Percentiles rank a stretch among this genome's conserved stretches.
phyloP scores from a whole-genome alignment of 108 stramenopile genomes.

The Skeletonema marinoi region DNA sequence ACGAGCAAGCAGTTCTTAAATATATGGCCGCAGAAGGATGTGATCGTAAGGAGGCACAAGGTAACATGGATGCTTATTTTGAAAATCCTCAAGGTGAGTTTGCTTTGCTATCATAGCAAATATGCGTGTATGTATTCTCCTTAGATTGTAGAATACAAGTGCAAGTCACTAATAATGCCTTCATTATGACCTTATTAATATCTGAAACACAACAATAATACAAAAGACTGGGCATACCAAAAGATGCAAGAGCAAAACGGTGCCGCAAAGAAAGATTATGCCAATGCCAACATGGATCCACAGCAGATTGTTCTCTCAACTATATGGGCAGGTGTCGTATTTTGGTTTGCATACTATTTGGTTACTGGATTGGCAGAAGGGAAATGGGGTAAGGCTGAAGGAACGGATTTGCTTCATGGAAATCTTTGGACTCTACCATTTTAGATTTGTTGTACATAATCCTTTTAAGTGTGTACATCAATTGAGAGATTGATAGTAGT shows the following conservation, averaged over 20 bases:
- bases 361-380: slow-evolving; percentile 45
- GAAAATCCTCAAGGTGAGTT: slow-evolving; percentile 46
- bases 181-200: too few species aligned
- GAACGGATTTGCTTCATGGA: slow-evolving; percentile 37
- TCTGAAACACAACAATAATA: too few species aligned
- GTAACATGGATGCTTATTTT: slow-evolving; percentile 78
- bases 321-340: slow-evolving; percentile 38
- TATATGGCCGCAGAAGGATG: slow-evolving; percentile 63
- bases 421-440: slow-evolving; percentile 46
- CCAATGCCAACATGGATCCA: slow-evolving; percentile 44
- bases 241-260: slow-evolving; percentile 37
- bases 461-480: too few species aligned
- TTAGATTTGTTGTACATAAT: not conserved
- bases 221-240: slow-evolving; percentile 32
- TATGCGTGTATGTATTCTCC: not conserved
- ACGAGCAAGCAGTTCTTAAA: slow-evolving; percentile 74
- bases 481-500: too few species aligned
- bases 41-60: slow-evolving; percentile 59
- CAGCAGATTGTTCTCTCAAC: slow-evolving; percentile 29
- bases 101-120: not conserved
- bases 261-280: slow-evolving; percentile 32
- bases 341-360: slow-evolving; percentile 37
- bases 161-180: too few species aligned
- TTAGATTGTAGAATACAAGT: too few species aligned
- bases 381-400: slow-evolving; percentile 23